Evolutionary conservation across 1,284 basidiomycete genomes (phyloP).

Genomic region (Vanrija pseudolonga): DNA sequence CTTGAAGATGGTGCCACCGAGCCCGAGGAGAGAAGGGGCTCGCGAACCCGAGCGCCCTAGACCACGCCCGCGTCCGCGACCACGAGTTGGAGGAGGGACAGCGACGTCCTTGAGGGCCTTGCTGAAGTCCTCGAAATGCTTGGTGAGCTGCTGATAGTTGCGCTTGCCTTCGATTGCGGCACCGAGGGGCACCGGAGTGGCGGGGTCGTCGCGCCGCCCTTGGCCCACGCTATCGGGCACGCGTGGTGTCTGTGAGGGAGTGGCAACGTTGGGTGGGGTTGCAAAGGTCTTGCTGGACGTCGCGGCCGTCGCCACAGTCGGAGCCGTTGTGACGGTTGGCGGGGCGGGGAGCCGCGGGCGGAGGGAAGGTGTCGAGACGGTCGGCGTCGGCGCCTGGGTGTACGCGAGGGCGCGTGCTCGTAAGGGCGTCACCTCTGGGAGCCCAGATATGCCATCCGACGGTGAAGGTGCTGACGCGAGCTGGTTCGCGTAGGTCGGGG

Average conservation of each 20-base stretch:
- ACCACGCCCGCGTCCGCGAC: conserved; percentile 3
- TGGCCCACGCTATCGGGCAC: conserved; percentile 12
- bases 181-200: conserved; percentile 30
- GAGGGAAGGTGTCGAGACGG: conserved; percentile 6
- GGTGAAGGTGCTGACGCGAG: too few species aligned
- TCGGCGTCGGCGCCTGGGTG: background rate
- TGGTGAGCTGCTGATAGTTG: conserved; percentile 7
- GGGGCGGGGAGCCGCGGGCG: conserved; percentile 3
- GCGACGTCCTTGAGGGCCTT: conserved; percentile 14
- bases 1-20: conserved; percentile 28
- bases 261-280: conserved; percentile 5
- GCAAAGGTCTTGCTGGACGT: background rate
- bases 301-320: background rate
- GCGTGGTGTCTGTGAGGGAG: conserved; percentile 6
- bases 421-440: background rate
- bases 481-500: too few species aligned
- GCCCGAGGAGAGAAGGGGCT: background rate
- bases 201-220: conserved; percentile 24
- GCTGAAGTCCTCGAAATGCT: conserved; percentile 25
- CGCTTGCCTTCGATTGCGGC: conserved; percentile 1
- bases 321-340: background rate
- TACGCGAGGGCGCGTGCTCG: background rate
- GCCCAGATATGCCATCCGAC: too few species aligned
- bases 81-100: background rate
- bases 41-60: background rate